Evolutionary conservation across 2,329 filamentous ascomycete genomes (phyloP).

Genomic region (Cercospora citrullina): DNA sequence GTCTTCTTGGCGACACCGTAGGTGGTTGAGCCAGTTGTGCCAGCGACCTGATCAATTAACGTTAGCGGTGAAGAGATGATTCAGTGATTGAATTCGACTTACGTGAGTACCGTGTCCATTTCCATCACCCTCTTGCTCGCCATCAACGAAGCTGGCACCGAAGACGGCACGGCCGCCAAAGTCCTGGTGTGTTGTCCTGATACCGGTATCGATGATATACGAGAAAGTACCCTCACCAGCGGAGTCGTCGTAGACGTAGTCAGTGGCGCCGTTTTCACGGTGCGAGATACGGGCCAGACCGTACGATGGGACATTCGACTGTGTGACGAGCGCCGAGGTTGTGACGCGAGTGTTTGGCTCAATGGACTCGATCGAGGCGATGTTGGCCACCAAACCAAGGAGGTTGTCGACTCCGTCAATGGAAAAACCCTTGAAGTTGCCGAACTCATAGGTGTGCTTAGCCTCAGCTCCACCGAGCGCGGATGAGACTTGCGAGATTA

Average conservation of each 20-base stretch:
- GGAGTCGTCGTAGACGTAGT: slow-evolving; percentile 44
- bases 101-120: slow-evolving; percentile 66
- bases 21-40: slow-evolving; percentile 60
- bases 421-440: slow-evolving; percentile 43
- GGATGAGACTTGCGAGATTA: slow-evolving; percentile 22
- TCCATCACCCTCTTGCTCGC: slow-evolving; percentile 42
- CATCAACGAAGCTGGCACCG: slow-evolving; percentile 29
- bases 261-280: slow-evolving; percentile 32
- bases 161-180: slow-evolving; percentile 34
- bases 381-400: slow-evolving; percentile 33
- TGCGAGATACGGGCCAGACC: slow-evolving; percentile 47
- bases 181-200: slow-evolving; percentile 28
- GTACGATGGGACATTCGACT: slow-evolving; percentile 42
- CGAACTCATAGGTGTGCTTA: slow-evolving; percentile 42
- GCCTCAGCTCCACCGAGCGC: slow-evolving; percentile 23
- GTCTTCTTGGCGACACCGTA: slow-evolving; percentile 58
- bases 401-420: slow-evolving; percentile 39
- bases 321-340: slow-evolving; percentile 41
- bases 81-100: slow-evolving; percentile 33
- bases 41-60: slow-evolving; percentile 42
- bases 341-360: slow-evolving; percentile 44
- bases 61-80: background rate
- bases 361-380: slow-evolving; percentile 40
- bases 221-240: slow-evolving; percentile 36
- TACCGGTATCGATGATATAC: slow-evolving; percentile 34